A percentile compares a stretch with the other conserved stretches of the same genome.
Conservation (phyloP, 805 yeast species). For the Candida nemodendra region DNA sequence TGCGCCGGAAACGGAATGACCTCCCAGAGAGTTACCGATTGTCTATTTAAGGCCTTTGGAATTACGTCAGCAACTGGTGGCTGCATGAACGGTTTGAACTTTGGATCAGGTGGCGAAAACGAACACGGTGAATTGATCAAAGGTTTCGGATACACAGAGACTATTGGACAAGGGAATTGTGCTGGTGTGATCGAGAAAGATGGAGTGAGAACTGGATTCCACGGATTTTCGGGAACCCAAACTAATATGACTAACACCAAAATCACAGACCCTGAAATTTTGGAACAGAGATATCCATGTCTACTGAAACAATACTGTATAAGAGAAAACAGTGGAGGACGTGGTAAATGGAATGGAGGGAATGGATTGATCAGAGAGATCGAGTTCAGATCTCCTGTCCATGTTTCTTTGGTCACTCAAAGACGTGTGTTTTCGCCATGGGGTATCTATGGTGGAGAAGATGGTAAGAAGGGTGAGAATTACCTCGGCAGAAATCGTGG, state of each 20-base stretch:
- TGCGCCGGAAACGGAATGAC: slow-evolving; percentile 62
- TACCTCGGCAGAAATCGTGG: slow-evolving; percentile 21
- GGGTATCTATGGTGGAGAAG: slow-evolving; percentile 52
- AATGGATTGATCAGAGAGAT: slow-evolving; percentile 48
- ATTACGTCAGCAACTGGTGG: slow-evolving; percentile 90
- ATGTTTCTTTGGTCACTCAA: slow-evolving; percentile 47
- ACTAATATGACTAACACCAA: slow-evolving; percentile 32
- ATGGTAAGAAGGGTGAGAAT: slow-evolving; percentile 47
- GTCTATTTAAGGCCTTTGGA: slow-evolving; percentile 72
- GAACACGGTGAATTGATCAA: slow-evolving; percentile 48
- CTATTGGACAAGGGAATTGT: slow-evolving; percentile 57
- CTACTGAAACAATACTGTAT: slow-evolving; percentile 43
- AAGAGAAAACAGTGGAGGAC: slow-evolving; percentile 23
- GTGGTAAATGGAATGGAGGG: slow-evolving; percentile 38
- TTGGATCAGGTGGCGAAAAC: slow-evolving; percentile 44
- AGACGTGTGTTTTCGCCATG: slow-evolving; percentile 53
- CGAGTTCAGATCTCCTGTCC: slow-evolving; percentile 42
- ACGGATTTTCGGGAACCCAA: slow-evolving; percentile 51
- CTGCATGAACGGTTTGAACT: slow-evolving; percentile 83
- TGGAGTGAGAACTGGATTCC: slow-evolving; percentile 41
- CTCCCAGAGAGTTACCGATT: slow-evolving; percentile 85
- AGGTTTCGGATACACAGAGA: slow-evolving; percentile 54
- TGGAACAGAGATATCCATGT: slow-evolving; percentile 53
- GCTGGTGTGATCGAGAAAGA: too few relatives aligned
- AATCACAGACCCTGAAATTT: slow-evolving; percentile 55